phyloP scores from a whole-genome alignment of 257 asterid species.

The Galeopsis tetrahit region DNA sequence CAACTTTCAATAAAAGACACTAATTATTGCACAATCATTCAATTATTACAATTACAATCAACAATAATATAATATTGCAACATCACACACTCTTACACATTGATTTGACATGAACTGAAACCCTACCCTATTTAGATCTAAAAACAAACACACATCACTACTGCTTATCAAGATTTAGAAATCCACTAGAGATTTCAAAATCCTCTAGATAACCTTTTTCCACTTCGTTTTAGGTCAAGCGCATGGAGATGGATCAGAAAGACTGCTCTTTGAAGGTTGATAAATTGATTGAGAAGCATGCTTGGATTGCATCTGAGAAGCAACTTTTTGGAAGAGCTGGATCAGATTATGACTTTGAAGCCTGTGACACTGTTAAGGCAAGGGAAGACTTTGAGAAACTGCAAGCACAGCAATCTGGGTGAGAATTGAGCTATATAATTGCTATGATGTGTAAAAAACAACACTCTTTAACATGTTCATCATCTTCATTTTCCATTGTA shows the following conservation, averaged over 20 bases:
- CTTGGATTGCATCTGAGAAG: slow-evolving; percentile 95
- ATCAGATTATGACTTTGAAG: slow-evolving; percentile 90
- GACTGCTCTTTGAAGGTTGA: slow-evolving; percentile 84
- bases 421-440: slow-evolving; percentile 39
- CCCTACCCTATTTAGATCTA: too few species aligned
- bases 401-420: slow-evolving; percentile 92
- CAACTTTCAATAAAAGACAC: too few species aligned
- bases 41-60: too few species aligned
- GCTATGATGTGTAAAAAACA: slow-evolving; percentile 5
- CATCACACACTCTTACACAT: too few species aligned
- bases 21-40: too few species aligned
- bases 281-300: slow-evolving; percentile 82
- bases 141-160: too few species aligned
- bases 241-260: slow-evolving; percentile 90
- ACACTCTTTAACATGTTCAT: slow-evolving; percentile 29
- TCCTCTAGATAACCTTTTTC: not conserved
- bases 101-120: too few species aligned
- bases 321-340: slow-evolving; percentile 91
- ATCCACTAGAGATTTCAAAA: too few species aligned
- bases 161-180: too few species aligned
- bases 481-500: slow-evolving; percentile 39
- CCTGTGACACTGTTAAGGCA: slow-evolving; percentile 75
- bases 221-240: slow-evolving; percentile 62
- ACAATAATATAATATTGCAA: too few species aligned
- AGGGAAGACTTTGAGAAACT: slow-evolving; percentile 71